Conservation (phyloP, 139 green algal genomes). For the Klebsormidium nitens region DNA sequence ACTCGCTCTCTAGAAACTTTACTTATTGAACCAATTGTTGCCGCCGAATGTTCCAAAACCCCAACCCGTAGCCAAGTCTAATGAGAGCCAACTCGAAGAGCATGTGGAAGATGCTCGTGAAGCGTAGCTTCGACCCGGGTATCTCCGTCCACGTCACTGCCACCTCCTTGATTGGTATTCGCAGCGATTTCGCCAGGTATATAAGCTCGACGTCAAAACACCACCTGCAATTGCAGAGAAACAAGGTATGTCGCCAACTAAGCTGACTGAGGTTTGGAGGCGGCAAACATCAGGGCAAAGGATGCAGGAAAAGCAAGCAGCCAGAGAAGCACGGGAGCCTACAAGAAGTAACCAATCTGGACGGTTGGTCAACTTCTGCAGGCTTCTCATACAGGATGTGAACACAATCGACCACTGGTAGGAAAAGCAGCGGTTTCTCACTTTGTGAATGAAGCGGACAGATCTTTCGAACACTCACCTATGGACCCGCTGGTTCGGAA, state of each 20-base stretch:
- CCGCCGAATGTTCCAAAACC: constrained; percentile 40
- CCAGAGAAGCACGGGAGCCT: background rate
- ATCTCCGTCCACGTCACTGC: constrained; percentile 91
- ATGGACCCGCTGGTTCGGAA: constrained; percentile 78
- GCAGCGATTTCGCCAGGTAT: constrained; percentile 66
- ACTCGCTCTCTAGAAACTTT: no score
- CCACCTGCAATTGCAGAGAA: constrained; percentile 62
- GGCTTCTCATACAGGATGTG: background rate
- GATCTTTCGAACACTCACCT: constrained; percentile 7
- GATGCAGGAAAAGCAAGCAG: background rate
- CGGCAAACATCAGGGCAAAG: background rate
- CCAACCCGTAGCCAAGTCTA: constrained; percentile 38
- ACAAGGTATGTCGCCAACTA: background rate
- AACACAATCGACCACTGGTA: background rate
- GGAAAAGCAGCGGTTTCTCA: background rate
- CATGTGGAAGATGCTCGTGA: constrained; percentile 86
- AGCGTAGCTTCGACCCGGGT: constrained; percentile 86
- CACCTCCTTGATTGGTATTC: constrained; percentile 60
- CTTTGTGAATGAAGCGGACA: background rate
- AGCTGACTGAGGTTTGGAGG: background rate
- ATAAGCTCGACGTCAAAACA: constrained; percentile 97
- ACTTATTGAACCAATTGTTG: no score
- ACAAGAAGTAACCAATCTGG: background rate
- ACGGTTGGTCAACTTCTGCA: background rate
- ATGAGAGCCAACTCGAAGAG: constrained; percentile 72